Percentiles rank a stretch among this genome's conserved stretches.
Evolutionary conservation across 2,329 filamentous ascomycete genomes (phyloP).

Genomic region (Daldinia sp.): DNA sequence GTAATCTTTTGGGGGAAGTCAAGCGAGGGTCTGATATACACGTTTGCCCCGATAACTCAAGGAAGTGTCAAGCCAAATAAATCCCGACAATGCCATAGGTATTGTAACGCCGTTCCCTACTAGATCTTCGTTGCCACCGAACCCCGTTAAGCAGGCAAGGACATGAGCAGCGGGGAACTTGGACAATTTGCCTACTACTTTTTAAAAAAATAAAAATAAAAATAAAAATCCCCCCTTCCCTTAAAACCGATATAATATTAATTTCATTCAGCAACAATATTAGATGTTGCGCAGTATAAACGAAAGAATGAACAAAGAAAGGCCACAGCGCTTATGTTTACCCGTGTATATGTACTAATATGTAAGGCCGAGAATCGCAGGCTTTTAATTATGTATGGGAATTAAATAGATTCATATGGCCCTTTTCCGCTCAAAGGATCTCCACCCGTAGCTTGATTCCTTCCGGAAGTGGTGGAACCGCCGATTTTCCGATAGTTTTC

Average conservation of each 20-base stretch:
- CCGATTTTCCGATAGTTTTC: slow-evolving; percentile 16
- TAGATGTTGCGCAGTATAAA: not conserved
- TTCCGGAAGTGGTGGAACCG: slow-evolving; percentile 29
- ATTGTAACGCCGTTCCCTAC: slow-evolving; percentile 5
- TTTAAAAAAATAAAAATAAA: too few species aligned
- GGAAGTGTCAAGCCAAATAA: slow-evolving; percentile 17
- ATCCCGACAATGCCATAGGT: slow-evolving; percentile 15
- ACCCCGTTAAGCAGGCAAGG: not conserved
- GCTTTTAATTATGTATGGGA: not conserved
- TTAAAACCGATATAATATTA: too few species aligned
- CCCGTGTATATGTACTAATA: not conserved
- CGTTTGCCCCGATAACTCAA: slow-evolving; percentile 3
- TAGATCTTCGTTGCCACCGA: slow-evolving; percentile 14
- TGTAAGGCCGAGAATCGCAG: not conserved
- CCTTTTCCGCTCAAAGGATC: not conserved
- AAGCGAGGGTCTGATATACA: not conserved
- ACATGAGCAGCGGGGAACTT: slow-evolving; percentile 4
- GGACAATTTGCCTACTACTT: not conserved
- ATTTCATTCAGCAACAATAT: not conserved
- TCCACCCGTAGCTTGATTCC: not conserved
- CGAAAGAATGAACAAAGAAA: not conserved
- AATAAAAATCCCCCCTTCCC: too few species aligned
- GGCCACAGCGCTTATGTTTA: not conserved
- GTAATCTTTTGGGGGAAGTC: not conserved
- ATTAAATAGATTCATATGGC: not conserved